Conservation (phyloP, 2,329 filamentous ascomycete species). For the Colletotrichum sp. region DNA sequence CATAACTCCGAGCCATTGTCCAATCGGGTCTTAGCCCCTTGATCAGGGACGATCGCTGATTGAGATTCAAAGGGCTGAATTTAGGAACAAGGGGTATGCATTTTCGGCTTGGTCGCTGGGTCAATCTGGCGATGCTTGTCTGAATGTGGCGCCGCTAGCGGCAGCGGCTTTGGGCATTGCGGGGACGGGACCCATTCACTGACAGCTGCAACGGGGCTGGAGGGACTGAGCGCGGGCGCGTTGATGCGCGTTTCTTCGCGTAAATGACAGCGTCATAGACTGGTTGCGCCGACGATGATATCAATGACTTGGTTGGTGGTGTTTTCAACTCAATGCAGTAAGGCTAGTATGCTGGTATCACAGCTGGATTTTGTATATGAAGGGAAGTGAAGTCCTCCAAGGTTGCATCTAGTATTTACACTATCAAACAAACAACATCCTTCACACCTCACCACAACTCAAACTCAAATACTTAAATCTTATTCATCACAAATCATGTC, state of each 20-base stretch:
- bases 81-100: background rate
- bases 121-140: background rate
- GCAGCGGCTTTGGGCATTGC: background rate
- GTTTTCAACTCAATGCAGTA: background rate
- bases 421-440: too few relatives aligned
- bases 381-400: background rate
- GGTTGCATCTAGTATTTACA: accelerated
- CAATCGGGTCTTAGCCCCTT: background rate
- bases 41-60: constrained; percentile 7
- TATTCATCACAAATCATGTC: background rate
- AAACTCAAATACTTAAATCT: too few relatives aligned
- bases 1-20: background rate
- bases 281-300: background rate
- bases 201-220: background rate
- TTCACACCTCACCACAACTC: too few relatives aligned
- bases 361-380: background rate
- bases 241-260: constrained; percentile 10
- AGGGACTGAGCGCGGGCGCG: background rate
- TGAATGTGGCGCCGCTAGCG: constrained; percentile 11
- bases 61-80: background rate
- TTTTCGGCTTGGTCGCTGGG: background rate
- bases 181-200: background rate
- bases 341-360: background rate
- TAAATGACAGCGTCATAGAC: constrained; percentile 23
- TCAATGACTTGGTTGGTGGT: background rate